A percentile compares a stretch with the other conserved stretches of the same genome.
phyloP scores from a whole-genome alignment of 1,284 basidiomycete species.

The Austropuccinia psidii region DNA sequence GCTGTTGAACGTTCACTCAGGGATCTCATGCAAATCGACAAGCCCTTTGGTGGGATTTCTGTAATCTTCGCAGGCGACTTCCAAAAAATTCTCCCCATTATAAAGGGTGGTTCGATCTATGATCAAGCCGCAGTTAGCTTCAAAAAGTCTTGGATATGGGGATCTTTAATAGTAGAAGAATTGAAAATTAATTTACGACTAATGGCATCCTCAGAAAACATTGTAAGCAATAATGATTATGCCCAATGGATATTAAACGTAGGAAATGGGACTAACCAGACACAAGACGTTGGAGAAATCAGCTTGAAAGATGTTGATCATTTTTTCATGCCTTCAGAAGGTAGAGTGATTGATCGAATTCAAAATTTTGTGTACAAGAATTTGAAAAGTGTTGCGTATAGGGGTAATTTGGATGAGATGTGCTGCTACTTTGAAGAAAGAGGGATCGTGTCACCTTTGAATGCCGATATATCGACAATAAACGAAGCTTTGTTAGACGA shows the following conservation, averaged over 20 bases:
- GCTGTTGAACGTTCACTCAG: neutral
- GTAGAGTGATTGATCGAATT: too few relatives aligned
- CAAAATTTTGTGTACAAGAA: too few relatives aligned
- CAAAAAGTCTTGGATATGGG: neutral
- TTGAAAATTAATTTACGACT: too few relatives aligned
- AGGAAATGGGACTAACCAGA: neutral
- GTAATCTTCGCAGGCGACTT: slow-evolving; percentile 1
- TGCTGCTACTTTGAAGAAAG: too few relatives aligned
- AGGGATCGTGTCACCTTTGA: neutral
- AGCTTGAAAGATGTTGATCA: too few relatives aligned
- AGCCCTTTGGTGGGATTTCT: neutral
- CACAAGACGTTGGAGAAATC: too few relatives aligned
- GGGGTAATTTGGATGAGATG: too few relatives aligned
- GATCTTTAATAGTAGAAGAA: too few relatives aligned
- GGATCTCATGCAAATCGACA: neutral
- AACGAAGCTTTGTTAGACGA: neutral
- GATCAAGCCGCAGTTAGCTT: neutral
- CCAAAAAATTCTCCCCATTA: neutral
- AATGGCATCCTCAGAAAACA: too few relatives aligned
- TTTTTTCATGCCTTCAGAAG: too few relatives aligned
- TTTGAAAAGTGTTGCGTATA: too few relatives aligned
- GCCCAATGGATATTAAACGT: neutral
- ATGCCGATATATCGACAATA: neutral
- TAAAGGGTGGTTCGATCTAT: neutral
- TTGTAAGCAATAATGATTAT: too few relatives aligned